These are phyloP conservation scores for Cyclospora cayetanensis DNA, from an alignment of 169 alveolate genomes.

Conservation along the genomic window DNA sequence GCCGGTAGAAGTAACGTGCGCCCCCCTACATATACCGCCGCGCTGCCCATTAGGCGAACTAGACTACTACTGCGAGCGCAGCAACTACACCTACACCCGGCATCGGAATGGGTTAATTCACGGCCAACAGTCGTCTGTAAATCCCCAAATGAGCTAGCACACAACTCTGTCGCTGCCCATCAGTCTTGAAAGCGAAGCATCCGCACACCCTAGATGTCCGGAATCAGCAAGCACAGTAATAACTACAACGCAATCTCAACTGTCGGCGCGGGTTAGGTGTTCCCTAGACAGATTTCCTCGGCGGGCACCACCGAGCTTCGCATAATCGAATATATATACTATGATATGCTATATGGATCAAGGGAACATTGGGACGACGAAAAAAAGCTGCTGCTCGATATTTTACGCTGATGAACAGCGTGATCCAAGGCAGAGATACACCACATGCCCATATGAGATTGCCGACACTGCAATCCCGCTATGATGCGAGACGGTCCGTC, in stretches of 20 bases:
- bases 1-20: too few species aligned
- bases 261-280: slow-evolving; percentile 58
- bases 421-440: not conserved
- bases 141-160: slow-evolving; percentile 55
- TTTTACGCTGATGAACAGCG: too few species aligned
- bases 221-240: slow-evolving; percentile 45
- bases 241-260: slow-evolving; percentile 56
- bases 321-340: too few species aligned
- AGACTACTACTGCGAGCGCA: too few species aligned
- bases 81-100: too few species aligned
- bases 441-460: slow-evolving; percentile 60
- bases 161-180: slow-evolving; percentile 32
- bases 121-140: not conserved
- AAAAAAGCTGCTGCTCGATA: slow-evolving; percentile 63
- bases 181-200: slow-evolving; percentile 23
- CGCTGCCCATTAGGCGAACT: too few species aligned
- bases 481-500: slow-evolving; percentile 64
- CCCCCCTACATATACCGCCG: too few species aligned
- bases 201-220: slow-evolving; percentile 62
- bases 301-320: slow-evolving; percentile 15
- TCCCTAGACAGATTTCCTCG: slow-evolving; percentile 55
- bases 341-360: slow-evolving; percentile 54
- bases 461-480: slow-evolving; percentile 51
- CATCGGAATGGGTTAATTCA: too few species aligned
- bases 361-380: slow-evolving; percentile 68